These are phyloP conservation scores for Exophiala sideris DNA, from an alignment of 2,329 filamentous ascomycete species.

Conservation along the genomic window DNA sequence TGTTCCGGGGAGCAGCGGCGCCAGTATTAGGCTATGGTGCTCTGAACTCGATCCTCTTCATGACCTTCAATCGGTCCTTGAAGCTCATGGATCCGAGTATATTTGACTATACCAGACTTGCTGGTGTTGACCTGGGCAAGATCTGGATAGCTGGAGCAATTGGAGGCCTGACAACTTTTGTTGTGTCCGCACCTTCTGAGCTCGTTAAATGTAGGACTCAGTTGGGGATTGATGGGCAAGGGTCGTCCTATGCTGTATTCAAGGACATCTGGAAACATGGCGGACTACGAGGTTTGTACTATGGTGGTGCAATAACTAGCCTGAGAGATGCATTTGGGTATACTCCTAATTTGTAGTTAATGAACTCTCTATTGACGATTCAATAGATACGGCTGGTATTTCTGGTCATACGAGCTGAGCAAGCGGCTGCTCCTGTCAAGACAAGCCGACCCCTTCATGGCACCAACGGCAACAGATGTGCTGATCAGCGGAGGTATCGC, in stretches of 20 bases:
- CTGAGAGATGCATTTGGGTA: slow-evolving; percentile 71
- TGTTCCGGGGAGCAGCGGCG: slow-evolving; percentile 65
- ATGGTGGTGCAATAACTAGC: slow-evolving; percentile 76
- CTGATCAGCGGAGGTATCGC: slow-evolving; percentile 83
- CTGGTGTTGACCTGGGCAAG: slow-evolving; percentile 55
- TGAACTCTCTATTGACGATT: not conserved
- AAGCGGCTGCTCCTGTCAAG: slow-evolving; percentile 56
- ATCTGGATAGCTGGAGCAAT: slow-evolving; percentile 77
- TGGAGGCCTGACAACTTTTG: slow-evolving; percentile 80
- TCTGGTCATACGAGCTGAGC: slow-evolving; percentile 83
- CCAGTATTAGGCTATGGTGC: slow-evolving; percentile 87
- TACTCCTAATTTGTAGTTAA: not conserved
- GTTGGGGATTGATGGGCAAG: slow-evolving; percentile 47
- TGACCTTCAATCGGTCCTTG: slow-evolving; percentile 84
- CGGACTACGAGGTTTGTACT: slow-evolving; percentile 69
- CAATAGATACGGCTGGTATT: slow-evolving; percentile 87
- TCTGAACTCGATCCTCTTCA: slow-evolving; percentile 84
- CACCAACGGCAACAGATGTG: slow-evolving; percentile 56
- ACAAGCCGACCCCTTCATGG: slow-evolving; percentile 26
- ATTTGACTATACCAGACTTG: slow-evolving; percentile 43
- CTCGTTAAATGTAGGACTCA: slow-evolving; percentile 87
- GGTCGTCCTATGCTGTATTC: slow-evolving; percentile 63
- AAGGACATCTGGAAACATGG: slow-evolving; percentile 59
- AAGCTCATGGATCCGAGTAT: slow-evolving; percentile 52
- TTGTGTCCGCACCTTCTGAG: slow-evolving; percentile 84